Evolutionary conservation across 1,284 basidiomycete genomes (phyloP), one percentile per base, ranked within the genome.

Genomic region (Ustilago lituana): DNA sequence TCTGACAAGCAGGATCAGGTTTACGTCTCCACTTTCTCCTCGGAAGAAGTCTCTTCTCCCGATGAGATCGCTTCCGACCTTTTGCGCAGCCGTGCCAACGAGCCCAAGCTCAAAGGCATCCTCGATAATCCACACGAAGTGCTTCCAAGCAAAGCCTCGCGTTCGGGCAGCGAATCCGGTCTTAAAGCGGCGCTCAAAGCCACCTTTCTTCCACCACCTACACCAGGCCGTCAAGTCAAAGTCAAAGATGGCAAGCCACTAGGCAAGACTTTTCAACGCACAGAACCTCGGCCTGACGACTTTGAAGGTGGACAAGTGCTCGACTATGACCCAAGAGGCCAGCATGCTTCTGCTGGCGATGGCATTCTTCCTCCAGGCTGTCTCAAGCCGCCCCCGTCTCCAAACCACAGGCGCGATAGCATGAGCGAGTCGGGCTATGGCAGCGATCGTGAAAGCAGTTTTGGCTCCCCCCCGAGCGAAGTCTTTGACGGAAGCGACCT

Each of bases 261-360:
- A 9, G 77, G 77, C 39, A 78, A 76, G 52, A 52, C 59, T 9
- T 78, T 77, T 26, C 48, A 64, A 37, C 57, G 77, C 22, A 46
- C 27, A 8, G 64, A 61, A 22, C 75, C 75, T 2, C 66, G 59
- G 1, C 31, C 60, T 3, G 37, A 12, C 19, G 61, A 37, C 17
- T 71, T 76, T 50, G 60, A 66, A 32, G 77, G 77, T 14, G 77
- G 63, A 3, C 46, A 74, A 33, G 68, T 78, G 24, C 70, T 78
- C 31, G 59, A 63, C 11, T 56, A 52, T 14, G 77, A 78, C 54
- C 77, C 77, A 31, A 48, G 75, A 20, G 75, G 75, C 20, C 48
- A 61, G 8, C 9, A 75, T 15, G 76, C 73, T 1, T 32, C 56
- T 0, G 65, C 61, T 3, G 76, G 76, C 22, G 76, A 76, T 35